phyloP scores from a whole-genome alignment of 2,329 filamentous ascomycete species.

The Colletotrichum scovillei region DNA sequence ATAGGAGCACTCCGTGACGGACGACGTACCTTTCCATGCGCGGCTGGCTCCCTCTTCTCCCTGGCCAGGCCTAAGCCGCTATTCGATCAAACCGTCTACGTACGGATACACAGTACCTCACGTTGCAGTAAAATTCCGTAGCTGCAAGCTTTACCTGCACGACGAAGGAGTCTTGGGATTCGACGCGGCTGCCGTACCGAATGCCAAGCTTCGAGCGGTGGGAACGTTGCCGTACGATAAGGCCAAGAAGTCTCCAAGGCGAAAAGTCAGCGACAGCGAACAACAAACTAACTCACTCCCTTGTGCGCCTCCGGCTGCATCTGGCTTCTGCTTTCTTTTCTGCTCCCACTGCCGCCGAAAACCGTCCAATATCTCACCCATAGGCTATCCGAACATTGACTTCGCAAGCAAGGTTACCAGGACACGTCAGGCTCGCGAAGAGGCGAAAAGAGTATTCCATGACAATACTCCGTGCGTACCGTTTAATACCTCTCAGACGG shows the following conservation, averaged over 20 bases:
- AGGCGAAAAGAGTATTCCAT: neutral
- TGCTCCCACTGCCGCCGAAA: neutral
- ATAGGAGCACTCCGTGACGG: neutral
- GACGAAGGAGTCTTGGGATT: neutral
- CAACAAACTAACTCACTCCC: neutral
- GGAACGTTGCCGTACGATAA: conserved; percentile 22
- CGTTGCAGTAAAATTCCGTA: neutral
- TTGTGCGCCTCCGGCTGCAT: neutral
- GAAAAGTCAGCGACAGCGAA: neutral
- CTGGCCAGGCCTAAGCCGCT: neutral
- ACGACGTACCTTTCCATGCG: neutral
- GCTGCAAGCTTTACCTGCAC: neutral
- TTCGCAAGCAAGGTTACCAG: neutral
- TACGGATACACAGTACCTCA: neutral
- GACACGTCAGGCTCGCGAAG: neutral
- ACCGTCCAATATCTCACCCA: neutral
- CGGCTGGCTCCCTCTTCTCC: neutral
- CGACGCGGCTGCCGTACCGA: neutral
- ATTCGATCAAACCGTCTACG: neutral
- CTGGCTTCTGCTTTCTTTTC: neutral
- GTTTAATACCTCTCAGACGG: neutral
- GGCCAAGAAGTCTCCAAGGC: conserved; percentile 16
- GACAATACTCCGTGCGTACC: neutral
- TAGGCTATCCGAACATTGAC: neutral
- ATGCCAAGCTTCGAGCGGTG: conserved; percentile 4